Conservation (phyloP, 768 basidiomycete genomes). For the Naganishia vishniacii region DNA sequence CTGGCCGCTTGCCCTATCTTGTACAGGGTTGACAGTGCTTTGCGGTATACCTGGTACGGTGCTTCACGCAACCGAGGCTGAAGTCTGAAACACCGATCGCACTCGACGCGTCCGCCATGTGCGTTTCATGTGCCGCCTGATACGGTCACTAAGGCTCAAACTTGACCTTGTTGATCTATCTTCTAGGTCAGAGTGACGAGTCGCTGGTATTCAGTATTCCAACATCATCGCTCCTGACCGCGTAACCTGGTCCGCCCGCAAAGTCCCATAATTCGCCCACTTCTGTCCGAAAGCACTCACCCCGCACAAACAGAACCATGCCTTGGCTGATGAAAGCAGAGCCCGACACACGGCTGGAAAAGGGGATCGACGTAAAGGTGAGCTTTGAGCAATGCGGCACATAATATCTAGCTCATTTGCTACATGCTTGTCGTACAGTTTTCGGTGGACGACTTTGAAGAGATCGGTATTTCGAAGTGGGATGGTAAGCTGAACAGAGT, state of each 20-base stretch:
- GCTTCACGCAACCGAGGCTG: too few relatives aligned
- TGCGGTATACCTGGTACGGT: too few relatives aligned
- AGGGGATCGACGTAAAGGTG: slow-evolving; percentile 50
- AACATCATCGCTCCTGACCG: too few relatives aligned
- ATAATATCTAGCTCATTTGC: not conserved
- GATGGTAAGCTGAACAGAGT: slow-evolving; percentile 40
- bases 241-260: too few relatives aligned
- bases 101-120: not conserved
- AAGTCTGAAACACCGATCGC: slow-evolving; percentile 8
- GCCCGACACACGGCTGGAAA: slow-evolving; percentile 47
- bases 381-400: not conserved
- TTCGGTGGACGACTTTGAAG: slow-evolving; percentile 45
- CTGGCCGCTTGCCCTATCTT: too few relatives aligned
- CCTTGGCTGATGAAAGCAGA: slow-evolving; percentile 49
- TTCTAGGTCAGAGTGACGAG: not conserved
- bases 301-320: not conserved
- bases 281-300: too few relatives aligned
- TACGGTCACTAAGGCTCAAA: too few relatives aligned
- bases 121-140: not conserved
- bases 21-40: too few relatives aligned
- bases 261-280: too few relatives aligned
- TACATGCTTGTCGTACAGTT: slow-evolving; percentile 6
- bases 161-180: not conserved
- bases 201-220: too few relatives aligned
- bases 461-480: slow-evolving; percentile 41